A percentile compares a stretch with the other conserved stretches of the same genome.
phyloP scores from a whole-genome alignment of 2,329 filamentous ascomycete species.

The Epichloe uncinata region DNA sequence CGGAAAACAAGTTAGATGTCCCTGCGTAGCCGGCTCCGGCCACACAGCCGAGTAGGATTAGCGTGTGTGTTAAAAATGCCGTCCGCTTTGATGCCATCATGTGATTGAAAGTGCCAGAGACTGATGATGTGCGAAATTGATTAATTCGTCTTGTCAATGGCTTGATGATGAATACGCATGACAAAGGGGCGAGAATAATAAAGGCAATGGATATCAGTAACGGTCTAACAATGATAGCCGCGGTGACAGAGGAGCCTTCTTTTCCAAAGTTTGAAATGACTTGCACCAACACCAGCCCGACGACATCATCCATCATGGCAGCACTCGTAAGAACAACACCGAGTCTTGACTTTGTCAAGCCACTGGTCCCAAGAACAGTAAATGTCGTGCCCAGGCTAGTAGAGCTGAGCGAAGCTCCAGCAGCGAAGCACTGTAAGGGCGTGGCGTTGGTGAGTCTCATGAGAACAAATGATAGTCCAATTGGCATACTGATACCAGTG shows the following conservation, averaged over 20 bases:
- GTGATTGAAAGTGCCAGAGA: slow-evolving; percentile 10
- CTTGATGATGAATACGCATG: slow-evolving; percentile 30
- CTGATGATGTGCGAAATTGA: slow-evolving; percentile 11
- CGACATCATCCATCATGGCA: slow-evolving; percentile 72
- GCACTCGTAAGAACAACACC: slow-evolving; percentile 56
- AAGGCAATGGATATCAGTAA: slow-evolving; percentile 38
- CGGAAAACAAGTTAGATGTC: slow-evolving; percentile 48
- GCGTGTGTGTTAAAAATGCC: slow-evolving; percentile 32
- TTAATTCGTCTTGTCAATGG: slow-evolving; percentile 27
- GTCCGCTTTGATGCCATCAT: slow-evolving; percentile 19
- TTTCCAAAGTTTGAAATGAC: slow-evolving; percentile 53
- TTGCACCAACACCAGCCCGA: slow-evolving; percentile 64
- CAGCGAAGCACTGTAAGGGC: slow-evolving; percentile 52
- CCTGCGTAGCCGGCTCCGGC: slow-evolving; percentile 43
- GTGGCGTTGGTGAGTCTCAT: slow-evolving; percentile 34
- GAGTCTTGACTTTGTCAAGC: slow-evolving; percentile 28
- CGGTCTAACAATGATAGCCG: slow-evolving; percentile 28
- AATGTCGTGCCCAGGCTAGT: slow-evolving; percentile 63
- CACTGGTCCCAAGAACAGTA: slow-evolving; percentile 34
- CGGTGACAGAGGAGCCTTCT: slow-evolving; percentile 11
- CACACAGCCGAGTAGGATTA: slow-evolving; percentile 35
- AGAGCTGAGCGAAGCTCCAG: slow-evolving; percentile 59
- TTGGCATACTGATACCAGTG: slow-evolving; percentile 51
- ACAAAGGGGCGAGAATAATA: slow-evolving; percentile 30
- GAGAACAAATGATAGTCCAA: slow-evolving; percentile 52